A percentile compares a stretch with the other conserved stretches of the same genome.
phyloP scores from a whole-genome alignment of 1,139 yeast genomes.

The Protomyces lactucae-debilis region DNA sequence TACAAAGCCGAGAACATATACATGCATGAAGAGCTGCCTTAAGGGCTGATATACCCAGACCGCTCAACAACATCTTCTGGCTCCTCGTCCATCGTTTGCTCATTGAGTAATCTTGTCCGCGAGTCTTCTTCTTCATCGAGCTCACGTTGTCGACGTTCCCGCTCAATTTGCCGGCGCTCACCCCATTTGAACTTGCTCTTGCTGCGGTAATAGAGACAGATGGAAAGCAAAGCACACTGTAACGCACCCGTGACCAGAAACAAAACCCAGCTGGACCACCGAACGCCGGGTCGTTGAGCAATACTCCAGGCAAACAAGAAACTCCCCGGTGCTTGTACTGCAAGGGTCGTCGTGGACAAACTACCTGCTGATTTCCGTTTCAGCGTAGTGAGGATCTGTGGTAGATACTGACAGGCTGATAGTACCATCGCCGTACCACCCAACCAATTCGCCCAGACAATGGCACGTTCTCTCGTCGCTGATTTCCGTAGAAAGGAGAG shows the following conservation, averaged over 20 bases:
- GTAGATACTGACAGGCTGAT: conserved; percentile 69
- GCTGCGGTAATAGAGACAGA: conserved; percentile 45
- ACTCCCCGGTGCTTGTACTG: conserved; percentile 88
- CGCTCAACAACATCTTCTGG: conserved; percentile 13
- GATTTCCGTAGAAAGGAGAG: conserved; percentile 29
- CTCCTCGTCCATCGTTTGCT: conserved; percentile 19
- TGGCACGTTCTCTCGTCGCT: conserved; percentile 16
- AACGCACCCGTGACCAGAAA: conserved; percentile 66
- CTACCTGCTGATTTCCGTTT: conserved; percentile 72
- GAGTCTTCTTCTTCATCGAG: conserved; percentile 14
- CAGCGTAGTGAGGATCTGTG: conserved; percentile 72
- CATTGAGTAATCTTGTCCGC: conserved; percentile 12
- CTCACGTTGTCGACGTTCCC: conserved; percentile 20
- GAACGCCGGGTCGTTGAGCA: conserved; percentile 66
- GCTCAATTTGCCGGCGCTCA: conserved; percentile 13
- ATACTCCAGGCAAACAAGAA: conserved; percentile 68
- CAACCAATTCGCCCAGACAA: conserved; percentile 50
- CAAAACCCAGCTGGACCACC: conserved; percentile 86
- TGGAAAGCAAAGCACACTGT: conserved; percentile 52
- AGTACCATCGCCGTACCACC: conserved; percentile 54
- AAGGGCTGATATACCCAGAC: neutral
- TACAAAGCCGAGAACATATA: neutral
- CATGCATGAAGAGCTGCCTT: neutral
- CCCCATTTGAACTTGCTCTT: conserved; percentile 12
- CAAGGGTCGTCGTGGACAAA: conserved; percentile 74